These are phyloP conservation scores for Acanthamoeba culbertsoni DNA, from an alignment of 208 protist genomes.

Conservation along the genomic window DNA sequence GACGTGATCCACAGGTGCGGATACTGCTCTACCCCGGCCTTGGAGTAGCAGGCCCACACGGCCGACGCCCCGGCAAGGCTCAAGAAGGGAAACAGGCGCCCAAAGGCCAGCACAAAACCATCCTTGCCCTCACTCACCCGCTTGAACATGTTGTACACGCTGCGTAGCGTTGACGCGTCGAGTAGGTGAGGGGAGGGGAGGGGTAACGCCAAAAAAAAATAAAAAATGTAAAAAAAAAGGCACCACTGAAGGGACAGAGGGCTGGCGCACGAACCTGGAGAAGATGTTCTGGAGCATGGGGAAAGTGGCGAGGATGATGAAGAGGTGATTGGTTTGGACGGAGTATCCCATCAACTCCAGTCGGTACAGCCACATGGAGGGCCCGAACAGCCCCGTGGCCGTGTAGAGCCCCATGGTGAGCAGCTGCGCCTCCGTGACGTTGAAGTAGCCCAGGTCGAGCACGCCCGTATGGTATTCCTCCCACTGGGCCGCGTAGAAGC, in stretches of 20 bases:
- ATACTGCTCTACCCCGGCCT: background rate
- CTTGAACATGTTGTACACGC: constrained; percentile 16
- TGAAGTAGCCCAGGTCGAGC: background rate
- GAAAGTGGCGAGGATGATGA: background rate
- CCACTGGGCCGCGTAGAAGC: constrained; percentile 18
- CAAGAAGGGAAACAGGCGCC: background rate
- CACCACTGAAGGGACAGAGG: background rate
- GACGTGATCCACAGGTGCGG: constrained; percentile 13
- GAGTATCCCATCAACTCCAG: background rate
- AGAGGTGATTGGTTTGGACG: background rate
- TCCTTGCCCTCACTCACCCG: background rate
- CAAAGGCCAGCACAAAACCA: background rate
- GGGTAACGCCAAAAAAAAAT: background rate
- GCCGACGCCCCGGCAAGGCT: background rate
- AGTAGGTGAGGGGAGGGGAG: too few relatives aligned
- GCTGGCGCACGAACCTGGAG: background rate
- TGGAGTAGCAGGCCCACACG: background rate
- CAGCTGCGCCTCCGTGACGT: constrained; percentile 19
- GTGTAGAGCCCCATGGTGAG: background rate
- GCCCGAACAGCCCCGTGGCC: background rate
- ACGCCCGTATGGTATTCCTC: constrained; percentile 13
- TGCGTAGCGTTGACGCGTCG: background rate
- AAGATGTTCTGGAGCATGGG: background rate
- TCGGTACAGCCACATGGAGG: background rate
- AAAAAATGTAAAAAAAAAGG: background rate